Conservation (phyloP, 2,329 filamentous ascomycete species). For the Calonectria montana region DNA sequence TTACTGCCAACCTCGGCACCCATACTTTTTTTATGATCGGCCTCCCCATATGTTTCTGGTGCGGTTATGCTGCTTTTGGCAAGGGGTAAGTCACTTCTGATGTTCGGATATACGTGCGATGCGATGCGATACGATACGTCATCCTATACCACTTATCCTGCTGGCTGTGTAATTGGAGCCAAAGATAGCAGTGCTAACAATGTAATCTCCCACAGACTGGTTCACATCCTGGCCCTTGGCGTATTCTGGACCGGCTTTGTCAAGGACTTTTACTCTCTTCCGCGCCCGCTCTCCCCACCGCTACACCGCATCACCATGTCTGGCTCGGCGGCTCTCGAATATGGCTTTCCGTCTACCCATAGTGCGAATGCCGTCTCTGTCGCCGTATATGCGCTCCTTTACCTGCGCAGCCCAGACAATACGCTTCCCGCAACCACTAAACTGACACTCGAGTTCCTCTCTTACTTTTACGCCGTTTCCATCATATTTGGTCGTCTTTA, state of each 20-base stretch:
- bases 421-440: conserved; percentile 69
- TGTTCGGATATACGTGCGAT: conserved; percentile 3
- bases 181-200: conserved; percentile 32
- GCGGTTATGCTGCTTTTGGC: conserved; percentile 84
- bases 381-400: conserved; percentile 82
- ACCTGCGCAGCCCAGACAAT: conserved; percentile 74
- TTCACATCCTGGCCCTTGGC: conserved; percentile 81
- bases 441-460: conserved; percentile 72
- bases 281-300: conserved; percentile 90
- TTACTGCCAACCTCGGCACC: conserved; percentile 94
- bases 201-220: conserved; percentile 58
- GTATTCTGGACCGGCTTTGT: conserved; percentile 93
- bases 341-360: conserved; percentile 97
- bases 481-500: conserved; percentile 94
- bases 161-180: not conserved
- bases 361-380: conserved; percentile 97
- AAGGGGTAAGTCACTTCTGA: conserved; percentile 75
- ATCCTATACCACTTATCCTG: not conserved
- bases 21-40: conserved; percentile 99
- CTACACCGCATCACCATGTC: conserved; percentile 97
- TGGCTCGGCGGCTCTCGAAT: conserved; percentile 92
- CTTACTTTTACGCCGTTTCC: conserved; percentile 87
- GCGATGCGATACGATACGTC: conserved; percentile 9
- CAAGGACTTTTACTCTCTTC: conserved; percentile 94
- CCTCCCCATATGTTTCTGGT: conserved; percentile 96